Conservation (phyloP, 2,329 filamentous ascomycete species). For the Aspergillus sp. region DNA sequence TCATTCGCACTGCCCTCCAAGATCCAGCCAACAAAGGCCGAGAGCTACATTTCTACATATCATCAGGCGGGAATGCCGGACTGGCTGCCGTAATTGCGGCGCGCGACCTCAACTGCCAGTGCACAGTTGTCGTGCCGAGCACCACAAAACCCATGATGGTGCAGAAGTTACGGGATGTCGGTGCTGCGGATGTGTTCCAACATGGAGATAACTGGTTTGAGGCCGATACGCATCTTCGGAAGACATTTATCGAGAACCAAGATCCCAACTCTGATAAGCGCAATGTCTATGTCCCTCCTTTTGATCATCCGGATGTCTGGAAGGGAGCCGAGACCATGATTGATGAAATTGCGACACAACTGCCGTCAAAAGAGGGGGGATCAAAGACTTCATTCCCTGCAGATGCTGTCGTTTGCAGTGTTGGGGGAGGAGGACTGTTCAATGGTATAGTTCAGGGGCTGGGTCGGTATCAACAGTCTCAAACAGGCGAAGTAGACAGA, state of each 20-base stretch:
- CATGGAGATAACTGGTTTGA: conserved; percentile 66
- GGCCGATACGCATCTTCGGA: conserved; percentile 65
- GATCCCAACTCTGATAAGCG: conserved; percentile 1
- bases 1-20: conserved; percentile 29
- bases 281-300: conserved; percentile 38
- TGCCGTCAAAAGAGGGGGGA: conserved; percentile 23
- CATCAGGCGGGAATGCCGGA: conserved; percentile 78
- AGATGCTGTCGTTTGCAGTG: conserved; percentile 72
- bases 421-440: conserved; percentile 76
- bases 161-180: conserved; percentile 64
- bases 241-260: conserved; percentile 40
- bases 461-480: conserved; percentile 24
- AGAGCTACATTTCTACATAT: conserved; percentile 69
- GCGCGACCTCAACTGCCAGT: conserved; percentile 58
- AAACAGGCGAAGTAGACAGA: conserved; percentile 16
- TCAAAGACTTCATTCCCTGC: conserved; percentile 41
- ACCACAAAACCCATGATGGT: conserved; percentile 67
- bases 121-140: conserved; percentile 71
- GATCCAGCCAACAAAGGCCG: conserved; percentile 26
- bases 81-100: conserved; percentile 75
- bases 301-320: conserved; percentile 41
- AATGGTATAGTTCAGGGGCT: conserved; percentile 70
- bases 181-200: conserved; percentile 63
- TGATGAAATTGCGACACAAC: conserved; percentile 35
- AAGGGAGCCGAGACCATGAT: conserved; percentile 36